Evolutionary conservation across 2,329 filamentous ascomycete species (phyloP), one percentile per base, ranked within the genome.

Genomic region (Metarhizium sp.): DNA sequence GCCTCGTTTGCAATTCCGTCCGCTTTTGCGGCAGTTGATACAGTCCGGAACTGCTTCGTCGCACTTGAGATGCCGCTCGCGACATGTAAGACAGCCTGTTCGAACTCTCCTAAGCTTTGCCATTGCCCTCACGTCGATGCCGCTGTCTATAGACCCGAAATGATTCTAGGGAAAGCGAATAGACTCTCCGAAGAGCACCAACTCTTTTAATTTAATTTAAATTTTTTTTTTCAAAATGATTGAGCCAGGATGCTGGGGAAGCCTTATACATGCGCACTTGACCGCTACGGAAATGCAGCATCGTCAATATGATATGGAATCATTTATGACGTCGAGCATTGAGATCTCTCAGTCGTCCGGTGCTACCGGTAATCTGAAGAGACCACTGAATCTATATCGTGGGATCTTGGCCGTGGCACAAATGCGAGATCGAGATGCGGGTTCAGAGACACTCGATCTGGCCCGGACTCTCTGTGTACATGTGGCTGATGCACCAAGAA

Each of bases 21-120:
- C 92, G 53, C 92, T 94, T 72, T 95, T 96, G 57, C 84, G 82
- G 71, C 92, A 96, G 65, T 96, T 96, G 63, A 87, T 77, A 60
- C 80, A 84, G 38, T 78, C 73, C 6, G 79, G 80, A 4, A 72
- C 63, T 5, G 78, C 85, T 69, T 95, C 90, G 66, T 96, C 92
- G 69, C 92, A 96, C 70, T 96, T 96, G 52, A 96, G 75, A 75
- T 96, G 92, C 50, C 91, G 78, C 69, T 95, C 88, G 62, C 92
- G 80, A 70, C 92, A 96, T 2, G 92, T 96, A 61, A 96, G 74
- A 68, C 92, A 96, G 42, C 92, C 92, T 3, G 92, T 96, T 50
- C 92, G 84, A 18, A 95, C 90, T 60, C 92, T 80, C 72, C 87
- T 92, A n/a, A 90, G 59, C 57, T 69, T 69, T 2, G 56, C 53